Evolutionary conservation across 2,329 filamentous ascomycete species (phyloP).

Genomic region (Uncinocarpus reesii): DNA sequence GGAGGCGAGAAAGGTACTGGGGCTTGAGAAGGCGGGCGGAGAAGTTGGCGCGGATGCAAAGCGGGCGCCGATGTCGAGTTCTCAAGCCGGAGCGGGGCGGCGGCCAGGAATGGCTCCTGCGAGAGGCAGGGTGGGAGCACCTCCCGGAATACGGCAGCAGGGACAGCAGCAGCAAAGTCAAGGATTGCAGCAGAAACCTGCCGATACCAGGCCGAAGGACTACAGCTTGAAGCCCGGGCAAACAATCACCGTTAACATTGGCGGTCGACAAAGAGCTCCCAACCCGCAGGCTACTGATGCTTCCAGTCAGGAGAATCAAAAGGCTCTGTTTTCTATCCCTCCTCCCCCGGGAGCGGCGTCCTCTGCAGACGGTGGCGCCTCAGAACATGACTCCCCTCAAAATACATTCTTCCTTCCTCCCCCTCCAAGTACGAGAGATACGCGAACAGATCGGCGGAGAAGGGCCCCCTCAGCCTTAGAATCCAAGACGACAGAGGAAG

Average conservation of each 20-base stretch:
- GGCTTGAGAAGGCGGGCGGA: slow-evolving; percentile 42
- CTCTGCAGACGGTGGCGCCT: not conserved
- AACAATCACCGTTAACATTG: slow-evolving; percentile 73
- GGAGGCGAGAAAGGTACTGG: slow-evolving; percentile 62
- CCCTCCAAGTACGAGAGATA: slow-evolving; percentile 45
- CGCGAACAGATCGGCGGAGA: slow-evolving; percentile 50
- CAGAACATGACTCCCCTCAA: not conserved
- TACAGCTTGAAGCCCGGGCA: slow-evolving; percentile 82
- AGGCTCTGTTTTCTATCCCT: slow-evolving; percentile 61
- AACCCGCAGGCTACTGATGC: not conserved
- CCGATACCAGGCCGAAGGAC: slow-evolving; percentile 49
- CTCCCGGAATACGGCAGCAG: not conserved
- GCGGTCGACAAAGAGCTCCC: slow-evolving; percentile 40
- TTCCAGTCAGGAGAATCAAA: slow-evolving; percentile 31
- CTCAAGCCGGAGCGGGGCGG: not conserved
- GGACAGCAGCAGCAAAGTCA: slow-evolving; percentile 19
- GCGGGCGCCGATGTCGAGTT: slow-evolving; percentile 12
- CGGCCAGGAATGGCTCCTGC: slow-evolving; percentile 4
- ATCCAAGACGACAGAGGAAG: slow-evolving; percentile 34
- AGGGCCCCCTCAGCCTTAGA: slow-evolving; percentile 44
- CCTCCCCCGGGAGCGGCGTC: slow-evolving; percentile 43
- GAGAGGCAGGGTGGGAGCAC: not conserved
- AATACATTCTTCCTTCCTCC: slow-evolving; percentile 48
- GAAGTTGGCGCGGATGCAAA: no score
- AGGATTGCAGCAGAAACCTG: slow-evolving; percentile 37